Percentiles rank a stretch among this genome's conserved stretches.
Evolutionary conservation across 2,329 filamentous ascomycete genomes (phyloP).

Genomic region (Penicillium sp.): DNA sequence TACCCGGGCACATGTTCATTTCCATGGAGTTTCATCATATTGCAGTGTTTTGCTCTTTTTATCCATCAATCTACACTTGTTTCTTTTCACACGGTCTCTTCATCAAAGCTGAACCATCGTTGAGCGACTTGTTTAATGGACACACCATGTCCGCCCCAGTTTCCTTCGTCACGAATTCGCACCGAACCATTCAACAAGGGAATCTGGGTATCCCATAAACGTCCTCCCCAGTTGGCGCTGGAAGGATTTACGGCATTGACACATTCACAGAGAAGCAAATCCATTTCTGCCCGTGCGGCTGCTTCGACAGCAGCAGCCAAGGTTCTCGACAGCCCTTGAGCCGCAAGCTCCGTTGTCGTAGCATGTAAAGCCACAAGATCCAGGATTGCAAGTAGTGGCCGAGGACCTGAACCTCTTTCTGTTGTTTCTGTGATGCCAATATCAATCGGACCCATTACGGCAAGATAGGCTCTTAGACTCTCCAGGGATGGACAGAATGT

Average conservation of each 20-base stretch:
- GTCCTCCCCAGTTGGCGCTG: constrained; percentile 32
- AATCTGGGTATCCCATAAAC: constrained; percentile 52
- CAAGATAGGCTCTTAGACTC: constrained; percentile 74
- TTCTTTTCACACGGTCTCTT: constrained; percentile 22
- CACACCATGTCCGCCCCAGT: constrained; percentile 61
- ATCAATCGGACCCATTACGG: constrained; percentile 46
- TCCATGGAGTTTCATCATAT: constrained; percentile 27
- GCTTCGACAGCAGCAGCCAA: constrained; percentile 43
- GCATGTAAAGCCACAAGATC: constrained; percentile 44
- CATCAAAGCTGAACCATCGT: constrained; percentile 65
- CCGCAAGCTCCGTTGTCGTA: constrained; percentile 48
- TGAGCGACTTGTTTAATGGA: constrained; percentile 58
- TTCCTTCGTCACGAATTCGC: constrained; percentile 48
- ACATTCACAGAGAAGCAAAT: constrained; percentile 46
- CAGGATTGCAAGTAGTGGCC: constrained; percentile 39
- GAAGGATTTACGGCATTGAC: constrained; percentile 29
- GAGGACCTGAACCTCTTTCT: neutral
- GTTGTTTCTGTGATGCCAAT: neutral
- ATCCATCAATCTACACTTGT: constrained; percentile 11
- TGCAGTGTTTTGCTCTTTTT: constrained; percentile 12
- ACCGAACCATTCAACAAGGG: constrained; percentile 63
- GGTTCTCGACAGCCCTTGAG: constrained; percentile 49
- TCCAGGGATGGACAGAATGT: constrained; percentile 74
- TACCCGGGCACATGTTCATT: constrained; percentile 37
- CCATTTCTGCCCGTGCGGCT: constrained; percentile 28